These are phyloP conservation scores for Jasminum sambac DNA, from an alignment of 257 asterid species.

Conservation along the genomic window DNA sequence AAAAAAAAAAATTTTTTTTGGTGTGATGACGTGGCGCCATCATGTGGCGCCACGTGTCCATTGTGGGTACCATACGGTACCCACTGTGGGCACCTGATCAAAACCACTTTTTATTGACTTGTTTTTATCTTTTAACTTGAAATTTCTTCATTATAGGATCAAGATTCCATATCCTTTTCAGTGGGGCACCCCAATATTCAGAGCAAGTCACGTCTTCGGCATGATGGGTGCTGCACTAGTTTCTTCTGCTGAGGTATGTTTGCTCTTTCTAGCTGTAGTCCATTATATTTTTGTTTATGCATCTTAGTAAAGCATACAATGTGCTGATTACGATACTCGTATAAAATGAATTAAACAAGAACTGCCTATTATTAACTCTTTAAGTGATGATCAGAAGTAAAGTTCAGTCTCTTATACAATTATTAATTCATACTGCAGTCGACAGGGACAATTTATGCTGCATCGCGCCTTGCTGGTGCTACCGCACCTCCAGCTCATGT, in stretches of 20 bases:
- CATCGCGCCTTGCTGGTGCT: constrained; percentile 97
- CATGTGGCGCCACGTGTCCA: too few relatives aligned
- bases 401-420: background rate
- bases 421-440: constrained; percentile 55
- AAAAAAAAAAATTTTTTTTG: too few relatives aligned
- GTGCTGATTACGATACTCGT: background rate
- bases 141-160: constrained; percentile 50
- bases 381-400: background rate
- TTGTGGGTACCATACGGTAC: too few relatives aligned
- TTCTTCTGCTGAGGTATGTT: constrained; percentile 87
- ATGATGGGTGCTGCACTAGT: constrained; percentile 99
- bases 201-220: constrained; percentile 94
- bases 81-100: too few relatives aligned
- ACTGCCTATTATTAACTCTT: background rate
- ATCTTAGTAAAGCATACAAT: background rate
- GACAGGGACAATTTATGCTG: constrained; percentile 83
- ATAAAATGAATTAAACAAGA: background rate
- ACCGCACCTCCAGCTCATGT: constrained; percentile 90
- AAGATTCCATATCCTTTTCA: constrained; percentile 76
- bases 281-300: background rate
- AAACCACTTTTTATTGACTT: constrained; percentile 23
- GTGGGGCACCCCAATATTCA: constrained; percentile 86
- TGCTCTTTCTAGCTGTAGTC: constrained; percentile 1
- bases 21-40: too few relatives aligned
- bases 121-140: constrained; percentile 12